A percentile compares a stretch with the other conserved stretches of the same genome.
phyloP scores from a whole-genome alignment of 2,329 filamentous ascomycete species.

The Fusarium siculi region DNA sequence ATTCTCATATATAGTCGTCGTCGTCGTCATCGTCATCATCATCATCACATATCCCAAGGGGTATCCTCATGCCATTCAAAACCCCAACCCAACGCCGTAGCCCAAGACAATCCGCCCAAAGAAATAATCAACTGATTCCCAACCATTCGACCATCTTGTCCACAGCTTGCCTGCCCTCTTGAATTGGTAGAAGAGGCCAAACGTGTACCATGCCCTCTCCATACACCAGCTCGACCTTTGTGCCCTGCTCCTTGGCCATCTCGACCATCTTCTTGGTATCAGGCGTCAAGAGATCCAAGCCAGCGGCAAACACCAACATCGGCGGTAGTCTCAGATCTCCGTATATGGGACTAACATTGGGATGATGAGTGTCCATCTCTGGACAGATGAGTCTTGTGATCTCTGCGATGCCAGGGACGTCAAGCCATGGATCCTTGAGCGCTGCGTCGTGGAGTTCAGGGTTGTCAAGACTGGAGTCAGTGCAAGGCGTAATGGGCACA shows the following conservation, averaged over 20 bases:
- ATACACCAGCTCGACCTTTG: slow-evolving; percentile 43
- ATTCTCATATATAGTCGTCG: slow-evolving; percentile 3
- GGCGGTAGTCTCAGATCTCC: slow-evolving; percentile 46
- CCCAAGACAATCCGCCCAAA: slow-evolving; percentile 6
- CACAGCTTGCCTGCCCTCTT: slow-evolving; percentile 43
- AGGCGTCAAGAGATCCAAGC: slow-evolving; percentile 44
- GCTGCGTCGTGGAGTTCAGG: slow-evolving; percentile 41
- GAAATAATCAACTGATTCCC: slow-evolving; percentile 3
- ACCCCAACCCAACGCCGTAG: slow-evolving; percentile 19
- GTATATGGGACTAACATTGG: slow-evolving; percentile 45
- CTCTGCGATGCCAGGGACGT: slow-evolving; percentile 43
- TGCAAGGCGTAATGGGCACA: slow-evolving; percentile 46
- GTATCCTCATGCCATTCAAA: slow-evolving; percentile 20
- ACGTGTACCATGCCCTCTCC: slow-evolving; percentile 49
- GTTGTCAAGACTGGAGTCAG: slow-evolving; percentile 45
- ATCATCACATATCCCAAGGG: slow-evolving; percentile 6
- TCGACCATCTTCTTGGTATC: slow-evolving; percentile 45
- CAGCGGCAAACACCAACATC: slow-evolving; percentile 45
- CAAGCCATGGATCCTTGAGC: slow-evolving; percentile 44
- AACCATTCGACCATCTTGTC: slow-evolving; percentile 46
- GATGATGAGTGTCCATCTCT: slow-evolving; percentile 41
- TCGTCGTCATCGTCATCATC: slow-evolving; percentile 2
- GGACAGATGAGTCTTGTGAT: slow-evolving; percentile 42
- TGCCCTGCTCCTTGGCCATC: slow-evolving; percentile 39
- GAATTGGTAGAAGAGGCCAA: slow-evolving; percentile 46